These are phyloP conservation scores for Grosmannia serpens DNA, from an alignment of 2,329 filamentous ascomycete species.

Conservation along the genomic window DNA sequence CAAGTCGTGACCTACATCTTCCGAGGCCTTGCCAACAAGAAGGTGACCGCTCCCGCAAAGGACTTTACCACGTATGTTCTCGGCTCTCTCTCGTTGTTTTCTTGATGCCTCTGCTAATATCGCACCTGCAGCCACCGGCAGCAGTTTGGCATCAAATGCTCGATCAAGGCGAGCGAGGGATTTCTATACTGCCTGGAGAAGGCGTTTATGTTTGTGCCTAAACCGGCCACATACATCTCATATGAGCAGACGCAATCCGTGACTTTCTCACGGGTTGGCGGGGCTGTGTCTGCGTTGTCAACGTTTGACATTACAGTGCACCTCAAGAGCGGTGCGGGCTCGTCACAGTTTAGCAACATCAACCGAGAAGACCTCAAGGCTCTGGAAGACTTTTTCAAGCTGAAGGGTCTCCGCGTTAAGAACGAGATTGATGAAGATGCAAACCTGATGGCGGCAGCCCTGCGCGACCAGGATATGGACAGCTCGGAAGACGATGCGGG, in stretches of 20 bases:
- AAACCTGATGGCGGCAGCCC: slow-evolving; percentile 64
- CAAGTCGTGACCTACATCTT: slow-evolving; percentile 94
- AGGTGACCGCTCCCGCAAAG: slow-evolving; percentile 84
- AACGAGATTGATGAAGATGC: slow-evolving; percentile 98
- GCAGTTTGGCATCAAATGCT: slow-evolving; percentile 94
- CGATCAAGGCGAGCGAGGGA: slow-evolving; percentile 99
- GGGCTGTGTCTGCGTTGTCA: slow-evolving; percentile 82
- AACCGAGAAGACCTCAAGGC: slow-evolving; percentile 95
- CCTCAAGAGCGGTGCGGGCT: slow-evolving; percentile 74
- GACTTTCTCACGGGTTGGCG: slow-evolving; percentile 91
- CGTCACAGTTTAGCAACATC: slow-evolving; percentile 98
- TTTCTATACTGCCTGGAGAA: slow-evolving; percentile 96
- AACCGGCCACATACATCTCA: slow-evolving; percentile 92
- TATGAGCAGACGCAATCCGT: slow-evolving; percentile 88
- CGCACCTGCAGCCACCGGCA: slow-evolving; percentile 57
- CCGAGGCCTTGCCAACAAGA: slow-evolving; percentile 86
- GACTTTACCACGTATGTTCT: slow-evolving; percentile 66
- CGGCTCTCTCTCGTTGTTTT: not conserved
- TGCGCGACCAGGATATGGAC: slow-evolving; percentile 73
- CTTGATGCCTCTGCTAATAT: not conserved
- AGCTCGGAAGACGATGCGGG: slow-evolving; percentile 76
- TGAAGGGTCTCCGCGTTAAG: slow-evolving; percentile 90
- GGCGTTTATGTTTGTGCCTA: slow-evolving; percentile 97
- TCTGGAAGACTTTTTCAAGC: slow-evolving; percentile 94
- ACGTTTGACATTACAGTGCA: slow-evolving; percentile 96